Evolutionary conservation across 2,329 filamentous ascomycete species (phyloP), one percentile per base, ranked within the genome.

Genomic region (Talaromyces sp.): DNA sequence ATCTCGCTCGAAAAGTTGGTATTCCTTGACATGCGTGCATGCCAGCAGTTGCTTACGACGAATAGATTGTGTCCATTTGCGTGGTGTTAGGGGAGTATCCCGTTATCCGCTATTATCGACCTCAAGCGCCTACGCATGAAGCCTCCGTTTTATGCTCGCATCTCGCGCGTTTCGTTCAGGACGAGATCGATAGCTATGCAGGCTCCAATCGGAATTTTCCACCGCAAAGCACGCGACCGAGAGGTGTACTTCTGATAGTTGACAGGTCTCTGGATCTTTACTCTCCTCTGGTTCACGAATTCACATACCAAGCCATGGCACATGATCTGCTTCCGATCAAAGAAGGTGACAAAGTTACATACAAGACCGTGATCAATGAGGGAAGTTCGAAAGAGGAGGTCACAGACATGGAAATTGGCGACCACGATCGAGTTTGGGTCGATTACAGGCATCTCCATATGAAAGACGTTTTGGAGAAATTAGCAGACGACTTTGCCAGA

Each of bases 281-380:
- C 80, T 89, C 94, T 0, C 95, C 95, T 1, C 80, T 98, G 11
- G 75, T 98, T 3, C 95, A 99, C 78, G 95, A 99, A 73, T 97
- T 99, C 75, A 97, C 95, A 13, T 99, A 98, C 76, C 95, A 99
- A 78, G 93, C 95, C 60, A 98, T 99, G 94, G 94, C 92, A 3
- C 92, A 97, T 76, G 95, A 99, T 74, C 82, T 99, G 9, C 81
- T 99, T 35, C 90, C 90, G 0, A 92, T 99, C 73, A 89, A 90
- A 71, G 95, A 98, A 62, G 89, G 87, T 27, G 93, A 97, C 69
- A 97, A 95, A 76, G 86, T 96, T 10, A 92, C 90, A 0, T 99
- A 93, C 75, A 89, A 89, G 69, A 93, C 93, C 61, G 82, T 86
- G 1, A 83, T 95, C 68, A 95, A 96, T 69, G 87, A 93, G 70